Conservation (phyloP, 2,329 filamentous ascomycete genomes). For the Macrophomina phaseolina region DNA sequence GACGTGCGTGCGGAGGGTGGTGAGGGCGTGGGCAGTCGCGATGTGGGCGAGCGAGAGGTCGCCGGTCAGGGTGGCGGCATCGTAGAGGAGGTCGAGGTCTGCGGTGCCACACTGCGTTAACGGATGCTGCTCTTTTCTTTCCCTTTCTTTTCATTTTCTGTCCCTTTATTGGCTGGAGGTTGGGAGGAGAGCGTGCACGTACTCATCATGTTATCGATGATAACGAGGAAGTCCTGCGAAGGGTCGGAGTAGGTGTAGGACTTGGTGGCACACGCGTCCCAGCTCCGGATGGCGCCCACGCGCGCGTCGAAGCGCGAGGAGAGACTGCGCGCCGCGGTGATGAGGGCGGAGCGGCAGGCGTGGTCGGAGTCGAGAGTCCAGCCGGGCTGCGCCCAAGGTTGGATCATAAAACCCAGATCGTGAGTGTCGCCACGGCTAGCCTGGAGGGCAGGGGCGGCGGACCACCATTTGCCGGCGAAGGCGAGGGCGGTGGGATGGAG, state of each 20-base stretch:
- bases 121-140: conserved; percentile 40
- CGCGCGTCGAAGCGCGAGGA: conserved; percentile 44
- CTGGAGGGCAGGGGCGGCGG: conserved; percentile 45
- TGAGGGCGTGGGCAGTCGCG: conserved; percentile 49
- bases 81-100: conserved; percentile 54
- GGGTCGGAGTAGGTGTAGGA: conserved; percentile 47
- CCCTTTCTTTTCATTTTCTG: not conserved
- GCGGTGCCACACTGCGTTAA: conserved; percentile 29
- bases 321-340: conserved; percentile 45
- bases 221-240: conserved; percentile 46
- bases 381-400: conserved; percentile 45
- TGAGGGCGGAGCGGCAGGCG: conserved; percentile 43
- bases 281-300: conserved; percentile 49
- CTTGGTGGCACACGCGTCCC: conserved; percentile 53
- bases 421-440: conserved; percentile 46
- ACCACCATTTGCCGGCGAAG: conserved; percentile 52
- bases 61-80: conserved; percentile 43
- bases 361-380: conserved; percentile 50
- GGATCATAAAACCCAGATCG: conserved; percentile 54
- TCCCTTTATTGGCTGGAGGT: no score
- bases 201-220: conserved; percentile 44
- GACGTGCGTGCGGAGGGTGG: conserved; percentile 49
- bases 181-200: conserved; percentile 27
- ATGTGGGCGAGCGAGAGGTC: conserved; percentile 41
- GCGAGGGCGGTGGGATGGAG: conserved; percentile 11